A percentile compares a stretch with the other conserved stretches of the same genome.
These are phyloP conservation scores for Knufia fluminis DNA, from an alignment of 2,329 filamentous ascomycete genomes.

Conservation along the genomic window DNA sequence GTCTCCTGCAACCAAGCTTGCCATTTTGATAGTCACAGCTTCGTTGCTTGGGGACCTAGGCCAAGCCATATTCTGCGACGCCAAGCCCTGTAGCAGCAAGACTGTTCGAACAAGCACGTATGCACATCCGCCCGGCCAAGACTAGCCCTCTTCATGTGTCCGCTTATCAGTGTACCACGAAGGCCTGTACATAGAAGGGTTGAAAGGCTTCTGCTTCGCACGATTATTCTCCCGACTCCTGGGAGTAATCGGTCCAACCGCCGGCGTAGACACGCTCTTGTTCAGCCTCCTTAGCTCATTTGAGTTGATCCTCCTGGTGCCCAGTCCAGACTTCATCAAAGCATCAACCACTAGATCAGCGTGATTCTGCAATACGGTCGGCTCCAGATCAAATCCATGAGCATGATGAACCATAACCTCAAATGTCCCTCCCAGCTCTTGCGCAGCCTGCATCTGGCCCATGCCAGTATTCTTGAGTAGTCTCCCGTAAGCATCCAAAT, in stretches of 20 bases:
- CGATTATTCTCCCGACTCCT: no score
- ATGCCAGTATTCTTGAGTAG: no score
- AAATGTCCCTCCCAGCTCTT: neutral
- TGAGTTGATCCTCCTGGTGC: neutral
- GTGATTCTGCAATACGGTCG: neutral
- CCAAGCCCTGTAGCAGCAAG: neutral
- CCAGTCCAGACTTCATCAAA: conserved; percentile 1
- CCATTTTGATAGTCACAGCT: no score
- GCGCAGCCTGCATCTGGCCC: neutral
- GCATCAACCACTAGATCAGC: neutral
- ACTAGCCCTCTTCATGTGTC: neutral
- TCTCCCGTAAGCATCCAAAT: neutral
- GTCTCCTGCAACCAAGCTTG: no score
- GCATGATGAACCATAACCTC: neutral
- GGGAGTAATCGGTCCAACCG: neutral
- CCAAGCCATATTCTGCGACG: no score
- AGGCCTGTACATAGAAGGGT: no score
- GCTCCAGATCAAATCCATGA: neutral
- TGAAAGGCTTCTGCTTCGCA: no score
- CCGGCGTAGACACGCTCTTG: neutral
- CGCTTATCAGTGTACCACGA: neutral
- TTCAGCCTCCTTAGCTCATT: neutral
- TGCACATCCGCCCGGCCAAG: neutral
- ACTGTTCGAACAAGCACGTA: neutral
- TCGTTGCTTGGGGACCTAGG: no score